Evolutionary conservation across 768 basidiomycete species (phyloP).

Genomic region (Neoboletus magnificus): DNA sequence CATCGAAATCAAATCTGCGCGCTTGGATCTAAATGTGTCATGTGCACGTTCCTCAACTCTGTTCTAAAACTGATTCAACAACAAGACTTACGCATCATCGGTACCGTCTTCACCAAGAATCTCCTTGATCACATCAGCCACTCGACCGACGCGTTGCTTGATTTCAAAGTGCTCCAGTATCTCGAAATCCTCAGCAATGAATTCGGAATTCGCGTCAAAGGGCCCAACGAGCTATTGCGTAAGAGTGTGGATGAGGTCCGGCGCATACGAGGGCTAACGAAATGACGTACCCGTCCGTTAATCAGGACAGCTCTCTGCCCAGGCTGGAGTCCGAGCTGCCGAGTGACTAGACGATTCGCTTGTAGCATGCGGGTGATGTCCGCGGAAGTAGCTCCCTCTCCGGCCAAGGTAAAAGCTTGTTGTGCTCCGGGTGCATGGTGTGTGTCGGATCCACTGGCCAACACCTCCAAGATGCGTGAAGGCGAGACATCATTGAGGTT

Average conservation of each 20-base stretch:
- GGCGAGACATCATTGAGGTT: conserved; percentile 32
- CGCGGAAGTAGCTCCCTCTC: conserved; percentile 26
- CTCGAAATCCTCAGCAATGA: conserved; percentile 68
- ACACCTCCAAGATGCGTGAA: conserved; percentile 12
- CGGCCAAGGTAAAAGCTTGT: conserved; percentile 34
- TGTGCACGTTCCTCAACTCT: background rate
- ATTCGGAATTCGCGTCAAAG: conserved; percentile 48
- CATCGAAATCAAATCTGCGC: conserved; percentile 59
- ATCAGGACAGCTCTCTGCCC: conserved; percentile 65
- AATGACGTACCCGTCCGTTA: conserved; percentile 74
- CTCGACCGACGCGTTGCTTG: conserved; percentile 62
- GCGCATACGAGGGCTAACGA: background rate
- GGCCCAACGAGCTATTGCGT: conserved; percentile 71
- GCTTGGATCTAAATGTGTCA: conserved; percentile 41
- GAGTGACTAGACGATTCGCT: conserved; percentile 45
- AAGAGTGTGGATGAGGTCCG: conserved; percentile 3
- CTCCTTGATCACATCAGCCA: conserved; percentile 60
- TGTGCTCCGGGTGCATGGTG: conserved; percentile 30
- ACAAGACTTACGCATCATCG: conserved; percentile 41
- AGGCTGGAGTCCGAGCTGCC: conserved; percentile 55
- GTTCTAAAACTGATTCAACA: background rate
- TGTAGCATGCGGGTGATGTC: conserved; percentile 37
- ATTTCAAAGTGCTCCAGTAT: conserved; percentile 73
- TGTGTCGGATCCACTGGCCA: conserved; percentile 11
- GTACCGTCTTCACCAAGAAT: conserved; percentile 40